Evolutionary conservation across 2,329 filamentous ascomycete genomes (phyloP).

Genomic region (Colletotrichum karsti): DNA sequence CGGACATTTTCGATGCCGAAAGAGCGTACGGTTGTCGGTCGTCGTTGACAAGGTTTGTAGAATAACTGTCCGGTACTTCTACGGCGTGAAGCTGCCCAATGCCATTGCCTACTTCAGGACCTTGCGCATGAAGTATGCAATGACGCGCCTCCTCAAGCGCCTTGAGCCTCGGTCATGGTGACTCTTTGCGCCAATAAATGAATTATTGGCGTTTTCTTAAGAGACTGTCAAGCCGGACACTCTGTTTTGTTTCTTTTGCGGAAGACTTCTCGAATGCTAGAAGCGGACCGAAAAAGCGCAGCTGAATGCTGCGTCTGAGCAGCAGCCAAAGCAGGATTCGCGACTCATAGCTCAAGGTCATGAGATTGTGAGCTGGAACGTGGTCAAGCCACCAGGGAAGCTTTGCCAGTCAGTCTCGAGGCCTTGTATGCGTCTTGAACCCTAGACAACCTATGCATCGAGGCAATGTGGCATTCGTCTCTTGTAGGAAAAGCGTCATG

Average conservation of each 20-base stretch:
- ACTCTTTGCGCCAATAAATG: background rate
- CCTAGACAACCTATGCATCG: background rate
- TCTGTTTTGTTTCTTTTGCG: no score
- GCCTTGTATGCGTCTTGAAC: background rate
- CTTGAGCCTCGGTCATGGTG: background rate
- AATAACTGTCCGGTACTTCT: background rate
- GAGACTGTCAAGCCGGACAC: background rate
- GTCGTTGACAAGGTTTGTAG: conserved; percentile 5
- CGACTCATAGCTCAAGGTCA: background rate
- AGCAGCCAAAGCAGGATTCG: background rate
- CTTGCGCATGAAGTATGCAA: background rate
- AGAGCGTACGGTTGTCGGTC: background rate
- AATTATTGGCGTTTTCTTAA: background rate
- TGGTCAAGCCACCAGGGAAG: background rate
- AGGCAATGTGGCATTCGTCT: background rate
- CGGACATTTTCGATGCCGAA: background rate
- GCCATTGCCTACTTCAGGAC: background rate
- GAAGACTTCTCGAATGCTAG: background rate
- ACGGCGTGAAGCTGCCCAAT: background rate
- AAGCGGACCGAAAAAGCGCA: background rate
- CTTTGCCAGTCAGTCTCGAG: background rate
- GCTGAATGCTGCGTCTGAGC: background rate
- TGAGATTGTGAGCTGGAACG: background rate
- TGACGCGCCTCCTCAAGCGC: background rate
- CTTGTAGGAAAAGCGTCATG: background rate